phyloP scores from a whole-genome alignment of 441 rosid species.

The Brassica balearica region DNA sequence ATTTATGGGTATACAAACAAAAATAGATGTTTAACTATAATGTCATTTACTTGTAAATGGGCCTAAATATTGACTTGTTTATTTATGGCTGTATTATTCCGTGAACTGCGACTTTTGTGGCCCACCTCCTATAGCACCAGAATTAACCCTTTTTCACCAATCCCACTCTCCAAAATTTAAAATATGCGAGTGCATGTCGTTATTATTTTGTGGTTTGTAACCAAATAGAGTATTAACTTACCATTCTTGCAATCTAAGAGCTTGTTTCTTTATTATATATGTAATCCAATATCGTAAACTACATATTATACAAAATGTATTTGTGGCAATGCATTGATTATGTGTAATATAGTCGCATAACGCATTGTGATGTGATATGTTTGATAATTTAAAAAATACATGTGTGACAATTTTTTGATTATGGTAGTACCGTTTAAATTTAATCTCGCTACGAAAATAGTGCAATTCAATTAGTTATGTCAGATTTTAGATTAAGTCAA shows the following conservation, averaged over 20 bases:
- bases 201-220: too few relatives aligned
- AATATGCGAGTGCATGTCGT: too few relatives aligned
- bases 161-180: too few relatives aligned
- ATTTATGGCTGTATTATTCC: slow-evolving; percentile 21
- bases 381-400: too few relatives aligned
- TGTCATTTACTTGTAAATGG: slow-evolving; percentile 31
- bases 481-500: too few relatives aligned
- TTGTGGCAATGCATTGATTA: background rate
- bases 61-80: slow-evolving; percentile 29
- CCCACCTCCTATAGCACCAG: background rate
- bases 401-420: background rate
- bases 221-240: too few relatives aligned
- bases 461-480: background rate
- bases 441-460: background rate
- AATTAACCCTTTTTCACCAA: too few relatives aligned
- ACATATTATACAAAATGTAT: background rate
- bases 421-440: background rate
- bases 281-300: too few relatives aligned
- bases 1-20: slow-evolving; percentile 19
- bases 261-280: too few relatives aligned
- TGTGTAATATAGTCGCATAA: background rate
- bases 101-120: slow-evolving; percentile 11
- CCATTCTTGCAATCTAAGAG: too few relatives aligned
- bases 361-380: background rate
- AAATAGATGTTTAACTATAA: slow-evolving; percentile 2